Evolutionary conservation across 345 rosid species (phyloP), one percentile per base, ranked within the genome.

Genomic region (Aquilaria malaccensis): DNA sequence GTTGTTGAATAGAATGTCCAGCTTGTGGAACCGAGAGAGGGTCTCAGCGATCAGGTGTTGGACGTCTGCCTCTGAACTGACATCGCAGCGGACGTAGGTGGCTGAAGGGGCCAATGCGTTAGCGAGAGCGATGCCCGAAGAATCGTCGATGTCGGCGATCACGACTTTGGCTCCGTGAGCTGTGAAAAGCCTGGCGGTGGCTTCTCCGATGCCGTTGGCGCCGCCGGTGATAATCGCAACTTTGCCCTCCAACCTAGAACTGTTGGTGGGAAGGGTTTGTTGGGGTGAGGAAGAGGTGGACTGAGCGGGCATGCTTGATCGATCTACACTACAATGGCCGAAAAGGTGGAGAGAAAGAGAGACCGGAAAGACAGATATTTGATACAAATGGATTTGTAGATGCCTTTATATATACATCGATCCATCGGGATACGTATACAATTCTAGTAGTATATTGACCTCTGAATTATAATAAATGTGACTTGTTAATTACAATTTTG

Each of bases 201-300:
- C 88, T 71, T 85, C 93, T 43, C 96, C 96, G 10, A 92, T 92
- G 10, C 98, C 98, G 12, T 80, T 76, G 0, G 89, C 95, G 0
- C 96, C 95, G 10, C 96, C 98, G 0, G 98, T 92, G 14, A 89
- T 74, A 11, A 92, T 74, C 0, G 89, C 88, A 31, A 92, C 70
- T 72, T 81, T 92, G 1, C 95, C 98, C 41, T 87, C 95, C 83
- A 92, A 59, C 70, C 98, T 92, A 22, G 22, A 22, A 22, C 22
- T 22, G 22, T 22, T 22, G 22, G 22, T 22, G 22, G 22, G 22
- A 22, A 22, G 22, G 22, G 22, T 22, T 22, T 22, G 22, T 22
- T 22, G 22, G 22, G 22, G 1, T 22, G 22, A 22, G 22, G 22
- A 22, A 22, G 22, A 22, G 22, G 22, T 22, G 22, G 22, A 22